phyloP scores from a whole-genome alignment of 495 filamentous ascomycete genomes.

The Aspergillus incahuasiensis region DNA sequence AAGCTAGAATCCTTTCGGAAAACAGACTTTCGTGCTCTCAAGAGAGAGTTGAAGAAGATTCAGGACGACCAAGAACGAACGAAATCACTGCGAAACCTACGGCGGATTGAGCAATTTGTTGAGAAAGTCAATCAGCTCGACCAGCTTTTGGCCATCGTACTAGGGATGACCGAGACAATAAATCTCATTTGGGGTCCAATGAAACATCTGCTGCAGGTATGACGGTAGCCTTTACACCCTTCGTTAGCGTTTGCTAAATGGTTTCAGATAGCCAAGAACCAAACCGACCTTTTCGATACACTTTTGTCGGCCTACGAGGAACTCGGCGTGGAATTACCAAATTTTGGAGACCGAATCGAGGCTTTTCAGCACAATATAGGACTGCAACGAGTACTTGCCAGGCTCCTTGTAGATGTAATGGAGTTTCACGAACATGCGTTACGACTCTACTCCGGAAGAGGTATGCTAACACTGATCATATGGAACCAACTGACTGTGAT shows the following conservation, averaged over 20 bases:
- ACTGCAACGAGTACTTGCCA: neutral
- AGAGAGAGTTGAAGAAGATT: neutral
- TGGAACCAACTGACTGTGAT: neutral
- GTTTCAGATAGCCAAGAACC: neutral
- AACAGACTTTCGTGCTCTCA: neutral
- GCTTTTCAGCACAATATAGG: neutral
- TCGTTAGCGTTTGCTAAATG: neutral
- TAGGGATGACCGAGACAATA: neutral
- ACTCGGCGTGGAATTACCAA: neutral
- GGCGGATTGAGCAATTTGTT: slow-evolving; percentile 1
- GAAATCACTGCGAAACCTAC: neutral
- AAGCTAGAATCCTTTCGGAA: neutral
- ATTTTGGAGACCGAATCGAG: neutral
- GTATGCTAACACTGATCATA: neutral
- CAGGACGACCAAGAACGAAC: neutral
- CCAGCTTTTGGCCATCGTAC: neutral
- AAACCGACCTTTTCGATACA: neutral
- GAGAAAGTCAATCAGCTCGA: neutral
- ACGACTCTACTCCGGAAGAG: neutral
- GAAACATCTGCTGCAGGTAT: neutral
- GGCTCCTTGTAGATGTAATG: neutral
- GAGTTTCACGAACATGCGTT: slow-evolving; percentile 2
- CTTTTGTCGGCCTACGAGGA: slow-evolving; percentile 4
- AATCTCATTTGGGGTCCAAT: slow-evolving; percentile 2
- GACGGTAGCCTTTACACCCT: too few species aligned